Conservation (phyloP, 495 filamentous ascomycete species). For the Penicillium soppii region DNA sequence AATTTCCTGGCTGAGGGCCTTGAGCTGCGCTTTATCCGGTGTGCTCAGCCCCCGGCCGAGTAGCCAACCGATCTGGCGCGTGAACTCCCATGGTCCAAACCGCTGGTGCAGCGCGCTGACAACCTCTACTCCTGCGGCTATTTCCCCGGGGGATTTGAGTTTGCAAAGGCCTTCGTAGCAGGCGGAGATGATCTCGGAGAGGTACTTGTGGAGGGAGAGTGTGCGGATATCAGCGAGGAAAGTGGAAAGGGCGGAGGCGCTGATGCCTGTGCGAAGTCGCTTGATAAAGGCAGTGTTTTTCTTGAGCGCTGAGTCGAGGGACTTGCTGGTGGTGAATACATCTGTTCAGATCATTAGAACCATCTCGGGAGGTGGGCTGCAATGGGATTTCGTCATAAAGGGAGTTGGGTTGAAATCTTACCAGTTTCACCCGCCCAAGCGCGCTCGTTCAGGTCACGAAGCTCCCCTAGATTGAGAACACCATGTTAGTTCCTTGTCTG, state of each 20-base stretch:
- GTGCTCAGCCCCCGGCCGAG: slow-evolving; percentile 90
- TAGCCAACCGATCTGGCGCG: slow-evolving; percentile 86
- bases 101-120: slow-evolving; percentile 94
- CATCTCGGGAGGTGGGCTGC: neutral
- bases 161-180: slow-evolving; percentile 94
- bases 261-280: slow-evolving; percentile 86
- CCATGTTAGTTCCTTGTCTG: slow-evolving; percentile 13
- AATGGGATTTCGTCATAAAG: slow-evolving; percentile 3
- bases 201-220: slow-evolving; percentile 92
- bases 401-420: slow-evolving; percentile 33
- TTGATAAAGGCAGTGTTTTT: slow-evolving; percentile 99
- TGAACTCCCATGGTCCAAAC: slow-evolving; percentile 89
- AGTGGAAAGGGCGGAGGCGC: slow-evolving; percentile 69
- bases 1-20: slow-evolving; percentile 72
- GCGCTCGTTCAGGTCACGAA: slow-evolving; percentile 81
- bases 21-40: slow-evolving; percentile 83
- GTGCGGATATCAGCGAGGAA: slow-evolving; percentile 91
- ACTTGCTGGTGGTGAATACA: slow-evolving; percentile 72
- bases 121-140: slow-evolving; percentile 88
- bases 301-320: slow-evolving; percentile 94
- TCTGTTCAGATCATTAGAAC: slow-evolving; percentile 46
- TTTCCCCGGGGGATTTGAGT: slow-evolving; percentile 85
- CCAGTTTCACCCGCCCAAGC: slow-evolving; percentile 88
- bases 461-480: slow-evolving; percentile 62
- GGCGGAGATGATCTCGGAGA: slow-evolving; percentile 97